Evolutionary conservation across 257 asterid species (phyloP), one percentile per base, ranked within the genome.

Genomic region (Przewalskia tangutica): DNA sequence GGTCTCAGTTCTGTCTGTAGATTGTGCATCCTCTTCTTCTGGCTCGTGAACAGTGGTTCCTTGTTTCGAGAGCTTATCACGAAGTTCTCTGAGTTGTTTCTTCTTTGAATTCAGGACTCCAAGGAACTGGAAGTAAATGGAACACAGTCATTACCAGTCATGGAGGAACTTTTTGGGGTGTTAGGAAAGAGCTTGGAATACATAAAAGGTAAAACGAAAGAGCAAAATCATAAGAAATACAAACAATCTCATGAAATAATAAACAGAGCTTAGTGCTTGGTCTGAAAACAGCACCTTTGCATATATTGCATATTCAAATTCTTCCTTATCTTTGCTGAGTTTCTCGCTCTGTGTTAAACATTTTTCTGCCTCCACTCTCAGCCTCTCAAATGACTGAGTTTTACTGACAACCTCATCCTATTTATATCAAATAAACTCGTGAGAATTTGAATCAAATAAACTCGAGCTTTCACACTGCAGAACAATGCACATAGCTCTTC

Each of bases 321-420:
- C 93, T n/a, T 88, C 88, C 83, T 89, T 92, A 85, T 92, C 97
- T 81, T 55, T 60, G 91, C 85, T 87, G 86, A 94, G 90, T 81
- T 86, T 89, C 89, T 94, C 97, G 78, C 94, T 92, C 81, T 92
- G 98, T 42, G 89, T 89, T 80, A 91, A 83, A 85, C 98, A 92
- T 84, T 94, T 95, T 81, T 91, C 99, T 16, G 97, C 95, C 83
- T 95, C 97, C 81, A 84, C 83, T 82, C 90, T 89, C 70, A 94
- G 87, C 86, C 88, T 90, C 65, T 91, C 92, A 46, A 86, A 86
- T 5, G 97, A 85, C 86, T 91, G 89, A 20, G 94, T 84, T 85
- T 91, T 92, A 89, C 88, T 85, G 62, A 93, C 92, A 83, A 95
- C 96, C 83, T 93, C 99, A 68, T 93, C 99, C 99, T 95, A 80